Evolutionary conservation across 73 alveolate genomes (phyloP).

Genomic region (Loxodes magnus): DNA sequence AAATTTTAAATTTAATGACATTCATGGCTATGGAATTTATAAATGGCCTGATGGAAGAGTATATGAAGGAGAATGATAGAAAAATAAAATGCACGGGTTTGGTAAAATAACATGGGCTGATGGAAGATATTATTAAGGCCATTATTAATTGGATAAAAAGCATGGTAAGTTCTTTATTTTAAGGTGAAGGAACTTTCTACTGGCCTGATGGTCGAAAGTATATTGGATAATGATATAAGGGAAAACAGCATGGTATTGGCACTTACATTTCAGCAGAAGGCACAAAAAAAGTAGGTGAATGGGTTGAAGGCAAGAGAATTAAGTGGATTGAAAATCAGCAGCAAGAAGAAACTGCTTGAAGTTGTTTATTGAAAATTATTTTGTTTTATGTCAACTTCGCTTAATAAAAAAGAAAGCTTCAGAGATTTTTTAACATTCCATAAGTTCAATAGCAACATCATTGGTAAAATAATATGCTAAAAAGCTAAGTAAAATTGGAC

Average conservation of each 20-base stretch:
- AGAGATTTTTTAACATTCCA: too few species aligned
- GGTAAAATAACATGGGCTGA: slow-evolving; percentile 70
- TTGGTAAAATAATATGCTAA: too few species aligned
- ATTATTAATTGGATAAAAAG: slow-evolving; percentile 51
- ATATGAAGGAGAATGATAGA: slow-evolving; percentile 61
- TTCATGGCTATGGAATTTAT: slow-evolving; percentile 52
- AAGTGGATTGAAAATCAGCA: slow-evolving; percentile 41
- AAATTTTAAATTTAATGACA: slow-evolving; percentile 37
- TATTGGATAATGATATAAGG: slow-evolving; percentile 68
- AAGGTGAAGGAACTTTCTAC: slow-evolving; percentile 59
- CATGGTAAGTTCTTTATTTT: too few species aligned
- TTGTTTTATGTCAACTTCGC: too few species aligned
- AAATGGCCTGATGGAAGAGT: slow-evolving; percentile 52
- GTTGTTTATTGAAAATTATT: too few species aligned
- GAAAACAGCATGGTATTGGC: slow-evolving; percentile 81
- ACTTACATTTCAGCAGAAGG: slow-evolving; percentile 19
- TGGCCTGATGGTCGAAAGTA: slow-evolving; percentile 75
- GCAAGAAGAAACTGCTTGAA: too few species aligned
- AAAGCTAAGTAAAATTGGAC: too few species aligned
- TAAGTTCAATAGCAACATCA: too few species aligned
- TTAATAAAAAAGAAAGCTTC: too few species aligned
- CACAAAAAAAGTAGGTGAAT: slow-evolving; percentile 27
- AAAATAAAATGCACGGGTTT: slow-evolving; percentile 66
- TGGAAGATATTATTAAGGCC: slow-evolving; percentile 73
- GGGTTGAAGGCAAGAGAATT: slow-evolving; percentile 37